Evolutionary conservation across 768 basidiomycete species (phyloP), one percentile per base, ranked within the genome.

Genomic region (Phaeotremella skinneri): DNA sequence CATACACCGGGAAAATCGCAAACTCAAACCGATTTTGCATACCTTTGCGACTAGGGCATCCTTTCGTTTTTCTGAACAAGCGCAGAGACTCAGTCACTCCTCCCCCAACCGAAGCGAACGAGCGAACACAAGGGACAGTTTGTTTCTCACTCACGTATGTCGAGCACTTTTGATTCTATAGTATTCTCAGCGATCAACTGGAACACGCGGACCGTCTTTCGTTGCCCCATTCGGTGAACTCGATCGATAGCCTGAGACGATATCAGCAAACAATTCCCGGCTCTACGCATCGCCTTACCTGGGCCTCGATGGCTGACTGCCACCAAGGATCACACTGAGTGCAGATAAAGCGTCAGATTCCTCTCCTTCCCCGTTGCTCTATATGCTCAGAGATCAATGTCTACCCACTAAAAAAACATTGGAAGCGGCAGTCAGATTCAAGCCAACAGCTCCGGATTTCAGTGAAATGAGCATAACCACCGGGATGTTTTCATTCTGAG

Each of bases 111-210:
- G n/a, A n/a, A n/a, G n/a, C n/a, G n/a, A n/a, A n/a, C n/a, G n/a
- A n/a, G n/a, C n/a, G n/a, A n/a, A n/a, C n/a, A n/a, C n/a, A n/a
- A n/a, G n/a, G n/a, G n/a, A n/a, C n/a, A n/a, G n/a, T n/a, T n/a
- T n/a, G n/a, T n/a, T n/a, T n/a, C n/a, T 34, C 4, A 66, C 72
- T 63, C 49, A 73, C 72, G 91, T 59, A 92, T 93, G 25, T 89
- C 89, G 43, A 93, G 81, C 42, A 88, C 90, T 76, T 89, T 91
- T 13, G 88, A 83, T 76, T 93, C 91, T 0, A 92, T 86, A 0
- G 91, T 93, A 66, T 91, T 82, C 66, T 91, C 90, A 0, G 91
- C 89, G 55, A 93, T 90, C 49, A 93, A 79, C 67, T 92, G 91
- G 70, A 91, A 92, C 20, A 92, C 90, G 63, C 87, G 85, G 30